Conservation (phyloP, 352 stramenopile species). For the Globisporangium ultimum region DNA sequence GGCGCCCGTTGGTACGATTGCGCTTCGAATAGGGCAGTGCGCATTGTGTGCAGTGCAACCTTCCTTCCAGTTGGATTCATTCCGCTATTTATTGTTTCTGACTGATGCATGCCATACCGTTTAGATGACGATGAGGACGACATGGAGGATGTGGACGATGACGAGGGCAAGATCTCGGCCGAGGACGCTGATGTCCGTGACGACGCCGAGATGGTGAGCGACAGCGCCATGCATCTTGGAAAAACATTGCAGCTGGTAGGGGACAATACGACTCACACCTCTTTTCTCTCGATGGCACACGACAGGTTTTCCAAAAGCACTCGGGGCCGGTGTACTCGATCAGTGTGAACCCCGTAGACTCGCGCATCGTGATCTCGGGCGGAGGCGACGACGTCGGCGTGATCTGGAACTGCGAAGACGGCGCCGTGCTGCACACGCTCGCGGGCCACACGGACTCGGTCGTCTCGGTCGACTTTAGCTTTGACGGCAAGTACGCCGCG, state of each 20-base stretch:
- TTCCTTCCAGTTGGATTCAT: neutral
- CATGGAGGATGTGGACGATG: slow-evolving; percentile 54
- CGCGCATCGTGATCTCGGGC: slow-evolving; percentile 77
- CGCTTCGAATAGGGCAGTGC: neutral
- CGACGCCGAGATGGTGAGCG: slow-evolving; percentile 60
- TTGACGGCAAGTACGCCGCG: slow-evolving; percentile 83
- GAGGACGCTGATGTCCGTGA: slow-evolving; percentile 73
- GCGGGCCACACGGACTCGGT: slow-evolving; percentile 81
- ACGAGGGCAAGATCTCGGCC: slow-evolving; percentile 58
- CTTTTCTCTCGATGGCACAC: neutral
- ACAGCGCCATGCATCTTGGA: slow-evolving; percentile 1
- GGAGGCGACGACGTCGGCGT: slow-evolving; percentile 81
- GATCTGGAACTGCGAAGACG: slow-evolving; percentile 86
- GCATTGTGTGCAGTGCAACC: neutral
- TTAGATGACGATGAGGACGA: slow-evolving; percentile 64
- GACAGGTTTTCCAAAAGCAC: slow-evolving; percentile 77
- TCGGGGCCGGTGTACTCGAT: slow-evolving; percentile 78
- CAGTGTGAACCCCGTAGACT: slow-evolving; percentile 76
- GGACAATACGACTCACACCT: neutral
- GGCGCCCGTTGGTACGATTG: slow-evolving; percentile 52
- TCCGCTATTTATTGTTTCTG: neutral
- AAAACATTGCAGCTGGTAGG: no score
- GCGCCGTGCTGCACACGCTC: slow-evolving; percentile 73
- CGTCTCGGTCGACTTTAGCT: slow-evolving; percentile 83
- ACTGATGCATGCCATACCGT: neutral